Percentiles rank a stretch among this genome's conserved stretches.
phyloP scores from a whole-genome alignment of 768 basidiomycete species.

The Crucibulum laeve region DNA sequence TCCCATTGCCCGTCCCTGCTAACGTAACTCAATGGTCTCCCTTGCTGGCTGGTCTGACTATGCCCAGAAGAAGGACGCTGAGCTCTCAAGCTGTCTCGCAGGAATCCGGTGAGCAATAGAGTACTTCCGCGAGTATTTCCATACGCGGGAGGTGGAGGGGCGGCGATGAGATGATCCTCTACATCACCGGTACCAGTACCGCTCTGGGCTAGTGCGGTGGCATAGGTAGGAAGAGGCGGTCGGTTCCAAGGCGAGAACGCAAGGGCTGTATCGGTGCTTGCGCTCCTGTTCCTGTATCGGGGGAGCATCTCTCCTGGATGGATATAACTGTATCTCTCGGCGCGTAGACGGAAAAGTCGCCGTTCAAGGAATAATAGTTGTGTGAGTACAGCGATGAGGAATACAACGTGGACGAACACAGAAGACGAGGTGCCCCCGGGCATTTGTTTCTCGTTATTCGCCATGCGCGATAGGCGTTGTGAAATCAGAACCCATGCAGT shows the following conservation, averaged over 20 bases:
- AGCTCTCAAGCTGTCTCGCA: conserved; percentile 43
- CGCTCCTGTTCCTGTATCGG: conserved; percentile 23
- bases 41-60: conserved; percentile 23
- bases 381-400: conserved; percentile 44
- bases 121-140: conserved; percentile 70
- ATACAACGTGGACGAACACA: conserved; percentile 63
- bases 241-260: conserved; percentile 67
- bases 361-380: conserved; percentile 65
- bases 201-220: conserved; percentile 62
- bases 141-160: conserved; percentile 72
- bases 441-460: conserved; percentile 9
- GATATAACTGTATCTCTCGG: conserved; percentile 53
- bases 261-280: conserved; percentile 23
- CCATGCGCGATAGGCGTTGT: conserved; percentile 10
- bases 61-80: conserved; percentile 38
- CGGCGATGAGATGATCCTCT: conserved; percentile 65
- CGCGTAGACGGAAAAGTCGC: conserved; percentile 58
- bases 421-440: conserved; percentile 23
- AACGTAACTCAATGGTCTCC: conserved; percentile 49
- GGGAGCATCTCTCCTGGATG: conserved; percentile 58
- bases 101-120: conserved; percentile 50
- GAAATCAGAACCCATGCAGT: conserved; percentile 50
- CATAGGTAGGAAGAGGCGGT: conserved; percentile 67
- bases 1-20: conserved; percentile 58
- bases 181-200: conserved; percentile 73